These are phyloP conservation scores for Erythrophleum fordii DNA, from an alignment of 306 rosid genomes.

Conservation along the genomic window DNA sequence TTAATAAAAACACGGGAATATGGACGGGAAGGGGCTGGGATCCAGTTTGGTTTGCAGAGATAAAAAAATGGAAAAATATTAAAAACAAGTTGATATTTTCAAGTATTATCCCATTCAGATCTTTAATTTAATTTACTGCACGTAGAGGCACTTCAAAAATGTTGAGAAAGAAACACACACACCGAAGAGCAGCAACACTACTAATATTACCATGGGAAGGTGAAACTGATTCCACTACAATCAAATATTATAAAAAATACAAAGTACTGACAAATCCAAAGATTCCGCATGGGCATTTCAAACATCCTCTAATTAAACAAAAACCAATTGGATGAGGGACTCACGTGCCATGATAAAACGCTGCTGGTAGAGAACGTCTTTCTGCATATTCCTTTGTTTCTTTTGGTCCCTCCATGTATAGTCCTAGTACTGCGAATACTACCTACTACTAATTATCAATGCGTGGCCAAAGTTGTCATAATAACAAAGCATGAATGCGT, in stretches of 20 bases:
- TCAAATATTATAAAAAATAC: neutral
- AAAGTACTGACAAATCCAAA: slow-evolving; percentile 20
- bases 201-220: neutral
- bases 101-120: neutral
- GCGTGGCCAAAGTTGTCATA: neutral
- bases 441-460: neutral
- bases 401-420: neutral
- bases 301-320: neutral
- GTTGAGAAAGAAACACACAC: neutral
- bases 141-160: neutral
- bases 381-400: no score
- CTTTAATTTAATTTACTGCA: neutral
- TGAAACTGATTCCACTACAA: neutral
- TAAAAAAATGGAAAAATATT: no score
- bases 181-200: neutral
- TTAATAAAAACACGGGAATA: neutral
- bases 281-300: slow-evolving; percentile 30
- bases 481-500: no score
- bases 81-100: neutral
- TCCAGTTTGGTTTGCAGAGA: no score
- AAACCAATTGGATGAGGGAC: neutral
- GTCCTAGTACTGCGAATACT: neutral
- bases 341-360: slow-evolving; percentile 24
- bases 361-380: neutral
- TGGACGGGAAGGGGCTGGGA: neutral